These are phyloP conservation scores for Syncephalastrum sp. DNA, from an alignment of 371 early-diverging fungal species.

Conservation along the genomic window DNA sequence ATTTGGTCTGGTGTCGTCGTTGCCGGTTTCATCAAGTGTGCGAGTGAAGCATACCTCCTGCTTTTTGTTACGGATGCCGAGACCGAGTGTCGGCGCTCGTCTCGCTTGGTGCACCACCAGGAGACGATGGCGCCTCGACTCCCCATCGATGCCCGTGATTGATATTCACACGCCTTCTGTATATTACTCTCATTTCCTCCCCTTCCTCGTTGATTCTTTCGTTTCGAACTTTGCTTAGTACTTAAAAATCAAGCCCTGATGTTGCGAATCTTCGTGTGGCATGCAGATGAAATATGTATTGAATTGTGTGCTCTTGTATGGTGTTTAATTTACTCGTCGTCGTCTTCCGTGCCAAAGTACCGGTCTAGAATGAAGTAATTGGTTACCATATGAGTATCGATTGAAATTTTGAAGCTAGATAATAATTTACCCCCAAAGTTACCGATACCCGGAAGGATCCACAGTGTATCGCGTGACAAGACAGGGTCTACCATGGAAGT, in stretches of 20 bases:
- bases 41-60: slow-evolving; percentile 22
- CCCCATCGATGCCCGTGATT: too few species aligned
- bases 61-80: slow-evolving; percentile 25
- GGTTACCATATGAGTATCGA: not conserved
- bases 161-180: too few species aligned
- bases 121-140: slow-evolving; percentile 6
- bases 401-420: not conserved
- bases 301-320: too few species aligned
- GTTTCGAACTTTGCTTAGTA: too few species aligned
- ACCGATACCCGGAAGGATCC: slow-evolving; percentile 85
- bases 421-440: slow-evolving; percentile 69
- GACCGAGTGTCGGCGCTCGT: slow-evolving; percentile 25
- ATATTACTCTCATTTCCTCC: too few species aligned
- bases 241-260: too few species aligned
- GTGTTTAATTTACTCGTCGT: not conserved
- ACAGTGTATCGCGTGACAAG: slow-evolving; percentile 61
- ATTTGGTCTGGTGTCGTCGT: slow-evolving; percentile 41
- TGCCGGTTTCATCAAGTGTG: slow-evolving; percentile 31
- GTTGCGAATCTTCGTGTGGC: too few species aligned
- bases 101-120: slow-evolving; percentile 22
- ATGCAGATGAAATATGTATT: too few species aligned
- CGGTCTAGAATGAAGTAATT: slow-evolving; percentile 28
- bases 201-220: too few species aligned
- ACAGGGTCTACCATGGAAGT: slow-evolving; percentile 74
- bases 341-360: slow-evolving; percentile 50